phyloP scores from a whole-genome alignment of 2,329 filamentous ascomycete species.

The Aspergillus sp. region DNA sequence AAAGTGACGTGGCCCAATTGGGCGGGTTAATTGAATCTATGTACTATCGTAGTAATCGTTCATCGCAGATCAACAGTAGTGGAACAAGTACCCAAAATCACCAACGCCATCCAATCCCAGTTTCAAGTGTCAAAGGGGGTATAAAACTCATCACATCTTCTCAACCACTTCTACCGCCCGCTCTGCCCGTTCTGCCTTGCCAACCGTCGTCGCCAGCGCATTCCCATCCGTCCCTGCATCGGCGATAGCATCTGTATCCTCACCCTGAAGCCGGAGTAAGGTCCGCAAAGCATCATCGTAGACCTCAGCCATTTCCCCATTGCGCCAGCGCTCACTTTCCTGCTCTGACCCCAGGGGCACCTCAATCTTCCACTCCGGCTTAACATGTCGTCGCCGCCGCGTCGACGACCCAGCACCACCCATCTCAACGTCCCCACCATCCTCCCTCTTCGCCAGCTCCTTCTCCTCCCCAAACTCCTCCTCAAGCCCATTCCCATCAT shows the following conservation, averaged over 20 bases:
- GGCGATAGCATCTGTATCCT: constrained; percentile 17
- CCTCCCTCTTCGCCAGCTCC: too few species aligned
- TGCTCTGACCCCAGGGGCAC: constrained; percentile 26
- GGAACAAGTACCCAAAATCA: background rate
- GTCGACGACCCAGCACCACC: background rate
- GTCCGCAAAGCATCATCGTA: constrained; percentile 36
- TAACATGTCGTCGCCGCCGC: background rate
- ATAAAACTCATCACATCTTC: constrained; percentile 27
- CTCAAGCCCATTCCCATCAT: constrained; percentile 53
- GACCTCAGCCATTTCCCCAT: constrained; percentile 36
- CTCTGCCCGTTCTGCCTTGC: constrained; percentile 40
- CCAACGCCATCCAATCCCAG: background rate
- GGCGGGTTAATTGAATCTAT: background rate
- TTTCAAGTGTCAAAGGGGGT: background rate
- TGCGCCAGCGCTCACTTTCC: constrained; percentile 33
- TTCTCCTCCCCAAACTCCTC: constrained; percentile 32
- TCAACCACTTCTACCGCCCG: constrained; percentile 43
- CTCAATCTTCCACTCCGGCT: constrained; percentile 25
- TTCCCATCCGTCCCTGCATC: constrained; percentile 22
- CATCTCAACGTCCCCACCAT: background rate
- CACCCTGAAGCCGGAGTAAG: constrained; percentile 33
- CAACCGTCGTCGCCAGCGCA: constrained; percentile 40
- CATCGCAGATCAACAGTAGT: too few species aligned
- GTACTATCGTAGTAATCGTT: too few species aligned
- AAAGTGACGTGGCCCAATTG: background rate